Evolutionary conservation across 495 filamentous ascomycete species (phyloP).

Genomic region (Podospora pseudocomata): DNA sequence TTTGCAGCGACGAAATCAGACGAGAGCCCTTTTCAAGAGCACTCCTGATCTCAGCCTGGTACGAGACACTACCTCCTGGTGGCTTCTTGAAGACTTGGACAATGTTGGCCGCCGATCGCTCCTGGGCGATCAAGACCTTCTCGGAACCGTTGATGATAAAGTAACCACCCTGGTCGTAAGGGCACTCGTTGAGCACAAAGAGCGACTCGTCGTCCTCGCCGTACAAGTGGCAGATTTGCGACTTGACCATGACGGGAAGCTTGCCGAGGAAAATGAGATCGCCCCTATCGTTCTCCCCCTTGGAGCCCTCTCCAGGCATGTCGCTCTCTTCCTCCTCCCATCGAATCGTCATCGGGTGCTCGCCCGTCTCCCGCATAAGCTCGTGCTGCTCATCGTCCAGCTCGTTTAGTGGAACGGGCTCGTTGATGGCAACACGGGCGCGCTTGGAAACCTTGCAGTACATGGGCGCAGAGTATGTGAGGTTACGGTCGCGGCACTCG

Average conservation of each 20-base stretch:
- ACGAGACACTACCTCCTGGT: conserved; percentile 78
- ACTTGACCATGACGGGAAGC: conserved; percentile 96
- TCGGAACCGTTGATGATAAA: conserved; percentile 99
- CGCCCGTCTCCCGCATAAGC: conserved; percentile 44
- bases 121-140: conserved; percentile 97
- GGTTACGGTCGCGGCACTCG: conserved; percentile 88
- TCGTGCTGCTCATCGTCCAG: conserved; percentile 59
- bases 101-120: conserved; percentile 95
- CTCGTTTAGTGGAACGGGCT: conserved; percentile 57
- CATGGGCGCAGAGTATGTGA: conserved; percentile 90
- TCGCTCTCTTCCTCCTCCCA: conserved; percentile 56
- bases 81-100: conserved; percentile 99
- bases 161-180: conserved; percentile 96
- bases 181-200: conserved; percentile 88
- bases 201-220: conserved; percentile 74
- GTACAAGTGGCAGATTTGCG: conserved; percentile 83
- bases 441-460: conserved; percentile 80
- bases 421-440: conserved; percentile 76
- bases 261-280: conserved; percentile 78
- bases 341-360: conserved; percentile 49
- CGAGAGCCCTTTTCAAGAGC: conserved; percentile 94
- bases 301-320: conserved; percentile 35
- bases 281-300: conserved; percentile 39
- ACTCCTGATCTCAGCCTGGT: conserved; percentile 91
- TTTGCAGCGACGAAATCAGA: conserved; percentile 81